phyloP scores from a whole-genome alignment of 129 eudicot genomes.

The Centrapalus pauciflorus region DNA sequence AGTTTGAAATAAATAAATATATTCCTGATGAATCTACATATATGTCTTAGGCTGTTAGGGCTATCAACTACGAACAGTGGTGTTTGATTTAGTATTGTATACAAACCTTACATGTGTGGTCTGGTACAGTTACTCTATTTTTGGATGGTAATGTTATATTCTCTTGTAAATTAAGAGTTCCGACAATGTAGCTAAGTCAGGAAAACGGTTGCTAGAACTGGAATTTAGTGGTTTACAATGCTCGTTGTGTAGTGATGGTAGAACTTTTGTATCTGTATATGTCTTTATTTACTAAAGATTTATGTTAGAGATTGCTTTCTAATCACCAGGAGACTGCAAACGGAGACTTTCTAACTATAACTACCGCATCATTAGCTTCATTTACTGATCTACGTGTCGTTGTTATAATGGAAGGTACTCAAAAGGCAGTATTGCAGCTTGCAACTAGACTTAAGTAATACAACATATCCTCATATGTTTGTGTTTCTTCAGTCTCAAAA shows the following conservation, averaged over 20 bases:
- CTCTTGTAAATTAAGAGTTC: neutral
- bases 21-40: neutral
- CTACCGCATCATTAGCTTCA: neutral
- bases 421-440: neutral
- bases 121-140: neutral
- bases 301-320: conserved; percentile 15
- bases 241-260: neutral
- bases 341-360: conserved; percentile 7
- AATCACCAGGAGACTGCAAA: neutral
- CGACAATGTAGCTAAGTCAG: neutral
- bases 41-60: conserved; percentile 13
- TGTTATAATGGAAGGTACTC: neutral
- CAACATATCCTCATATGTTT: neutral
- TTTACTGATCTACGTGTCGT: conserved; percentile 13
- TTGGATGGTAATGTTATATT: neutral
- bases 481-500: neutral
- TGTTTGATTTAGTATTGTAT: neutral
- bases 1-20: neutral
- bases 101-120: neutral
- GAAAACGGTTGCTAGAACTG: neutral
- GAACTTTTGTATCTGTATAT: neutral
- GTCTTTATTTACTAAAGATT: neutral
- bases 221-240: neutral
- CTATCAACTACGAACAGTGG: neutral
- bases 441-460: neutral